Evolutionary conservation across 345 rosid genomes (phyloP), one percentile per base, ranked within the genome.

Genomic region (Eutrema yunnanense): DNA sequence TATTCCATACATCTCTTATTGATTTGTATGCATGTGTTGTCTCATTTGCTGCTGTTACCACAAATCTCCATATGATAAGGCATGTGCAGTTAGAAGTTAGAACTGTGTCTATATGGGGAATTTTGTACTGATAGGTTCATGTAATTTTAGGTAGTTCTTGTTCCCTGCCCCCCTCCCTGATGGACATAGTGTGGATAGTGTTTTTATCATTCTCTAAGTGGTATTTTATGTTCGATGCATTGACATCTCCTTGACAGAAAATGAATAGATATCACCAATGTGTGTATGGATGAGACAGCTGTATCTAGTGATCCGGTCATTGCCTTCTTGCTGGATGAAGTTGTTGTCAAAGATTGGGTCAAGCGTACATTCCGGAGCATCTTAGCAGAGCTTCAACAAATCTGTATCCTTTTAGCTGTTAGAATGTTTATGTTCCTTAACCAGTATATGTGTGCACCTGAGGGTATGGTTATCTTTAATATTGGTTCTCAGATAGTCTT

Each of bases 321-420:
- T 76, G 90, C 99, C 36, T 90, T 89, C 95, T 84, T 92, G 96
- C 78, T 96, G 84, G 99, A 96, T 86, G 99, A 96, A 85, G 97
- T 87, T 73, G 98, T 90, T 66, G 87, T 96, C 73, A 96, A 96
- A 86, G 97, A 96, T 72, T 96, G 98, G 99, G 93, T 95, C 85
- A 92, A 89, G 84, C 82, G 84, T 69, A 83, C 88, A 33, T 96
- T 88, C 83, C 74, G 69, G 71, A 86, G 78, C 73, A 83, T 88
- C 42, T 41, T 77, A 58, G 65, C 65, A 60, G 91, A 87, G 77
- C 90, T 96, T 82, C 83, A 76, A 67, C 67, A 59, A 59, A 92
- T 92, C 51, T 92, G 99, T 96, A 92, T 96, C 96, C 97, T 86
- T 83, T 37, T 57, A 50, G 14, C 34, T 65, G 54, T 42, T 79